Evolutionary conservation across 306 rosid species (phyloP).

Genomic region (Ammopiptanthus mongolicus): DNA sequence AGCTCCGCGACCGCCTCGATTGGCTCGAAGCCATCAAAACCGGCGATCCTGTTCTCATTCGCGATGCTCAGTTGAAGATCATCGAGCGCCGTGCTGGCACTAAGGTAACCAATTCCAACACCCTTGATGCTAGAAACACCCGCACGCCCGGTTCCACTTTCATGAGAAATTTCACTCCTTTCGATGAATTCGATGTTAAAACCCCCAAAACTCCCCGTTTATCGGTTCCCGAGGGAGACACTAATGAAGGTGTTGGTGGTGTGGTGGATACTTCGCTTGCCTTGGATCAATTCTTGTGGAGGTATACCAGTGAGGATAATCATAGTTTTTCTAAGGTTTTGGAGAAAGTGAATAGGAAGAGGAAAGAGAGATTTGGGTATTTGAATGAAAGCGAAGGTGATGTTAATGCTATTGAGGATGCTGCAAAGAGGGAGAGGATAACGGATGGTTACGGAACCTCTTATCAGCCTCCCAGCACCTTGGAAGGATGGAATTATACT

Average conservation of each 20-base stretch:
- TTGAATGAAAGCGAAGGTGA: constrained; percentile 63
- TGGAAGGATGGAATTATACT: constrained; percentile 86
- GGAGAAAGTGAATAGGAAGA: constrained; percentile 92
- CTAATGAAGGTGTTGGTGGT: constrained; percentile 21
- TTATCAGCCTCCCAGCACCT: constrained; percentile 77
- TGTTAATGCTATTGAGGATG: constrained; percentile 60
- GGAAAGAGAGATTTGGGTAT: constrained; percentile 78
- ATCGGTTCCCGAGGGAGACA: constrained; percentile 18
- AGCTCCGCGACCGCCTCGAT: constrained; percentile 93
- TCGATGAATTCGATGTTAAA: constrained; percentile 65
- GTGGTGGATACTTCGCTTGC: constrained; percentile 45
- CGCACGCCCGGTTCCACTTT: constrained; percentile 88
- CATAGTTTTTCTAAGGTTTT: constrained; percentile 70
- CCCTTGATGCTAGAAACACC: constrained; percentile 49
- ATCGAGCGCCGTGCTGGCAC: constrained; percentile 64
- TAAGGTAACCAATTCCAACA: constrained; percentile 52
- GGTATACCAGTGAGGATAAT: constrained; percentile 91
- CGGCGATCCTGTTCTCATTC: constrained; percentile 75
- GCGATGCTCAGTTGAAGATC: constrained; percentile 92
- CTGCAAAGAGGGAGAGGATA: constrained; percentile 68
- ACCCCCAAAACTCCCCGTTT: constrained; percentile 42
- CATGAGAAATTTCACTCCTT: constrained; percentile 62
- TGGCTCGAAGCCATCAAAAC: constrained; percentile 87
- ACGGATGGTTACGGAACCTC: constrained; percentile 96
- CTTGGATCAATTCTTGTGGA: constrained; percentile 73